phyloP scores from a whole-genome alignment of 768 basidiomycete genomes.

The Infundibulicybe gibba region DNA sequence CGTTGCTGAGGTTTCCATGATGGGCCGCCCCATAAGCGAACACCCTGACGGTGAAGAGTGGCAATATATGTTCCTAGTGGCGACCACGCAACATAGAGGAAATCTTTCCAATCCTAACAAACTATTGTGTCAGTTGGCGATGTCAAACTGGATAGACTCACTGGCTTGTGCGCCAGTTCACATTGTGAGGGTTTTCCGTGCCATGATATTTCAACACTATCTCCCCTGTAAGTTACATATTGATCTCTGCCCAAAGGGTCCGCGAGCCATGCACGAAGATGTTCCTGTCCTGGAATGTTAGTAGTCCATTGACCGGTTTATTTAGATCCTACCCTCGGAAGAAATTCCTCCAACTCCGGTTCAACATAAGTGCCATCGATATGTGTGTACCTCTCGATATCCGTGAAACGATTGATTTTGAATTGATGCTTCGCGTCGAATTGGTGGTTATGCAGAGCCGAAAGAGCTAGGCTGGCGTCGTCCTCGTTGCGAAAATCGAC shows the following conservation, averaged over 20 bases:
- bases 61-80: conserved; percentile 93
- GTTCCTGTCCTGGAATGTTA: conserved; percentile 57
- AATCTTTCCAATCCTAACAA: conserved; percentile 87
- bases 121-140: conserved; percentile 10
- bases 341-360: conserved; percentile 70
- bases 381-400: conserved; percentile 79
- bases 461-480: conserved; percentile 66
- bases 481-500: conserved; percentile 71
- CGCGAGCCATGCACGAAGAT: conserved; percentile 91
- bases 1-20: conserved; percentile 87
- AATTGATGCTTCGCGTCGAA: conserved; percentile 90
- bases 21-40: conserved; percentile 91
- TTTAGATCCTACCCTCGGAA: conserved; percentile 53
- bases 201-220: conserved; percentile 90
- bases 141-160: conserved; percentile 29
- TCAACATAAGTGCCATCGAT: conserved; percentile 79
- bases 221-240: conserved; percentile 89
- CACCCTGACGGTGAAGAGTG: conserved; percentile 92
- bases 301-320: not conserved
- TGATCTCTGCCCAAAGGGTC: conserved; percentile 94
- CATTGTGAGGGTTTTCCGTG: conserved; percentile 87
- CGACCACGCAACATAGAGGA: conserved; percentile 94
- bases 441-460: conserved; percentile 67
- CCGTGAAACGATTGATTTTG: conserved; percentile 81
- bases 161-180: conserved; percentile 77